A percentile compares a stretch with the other conserved stretches of the same genome.
phyloP scores from a whole-genome alignment of 164 flowering plant species.

The Houttuynia cordata region DNA sequence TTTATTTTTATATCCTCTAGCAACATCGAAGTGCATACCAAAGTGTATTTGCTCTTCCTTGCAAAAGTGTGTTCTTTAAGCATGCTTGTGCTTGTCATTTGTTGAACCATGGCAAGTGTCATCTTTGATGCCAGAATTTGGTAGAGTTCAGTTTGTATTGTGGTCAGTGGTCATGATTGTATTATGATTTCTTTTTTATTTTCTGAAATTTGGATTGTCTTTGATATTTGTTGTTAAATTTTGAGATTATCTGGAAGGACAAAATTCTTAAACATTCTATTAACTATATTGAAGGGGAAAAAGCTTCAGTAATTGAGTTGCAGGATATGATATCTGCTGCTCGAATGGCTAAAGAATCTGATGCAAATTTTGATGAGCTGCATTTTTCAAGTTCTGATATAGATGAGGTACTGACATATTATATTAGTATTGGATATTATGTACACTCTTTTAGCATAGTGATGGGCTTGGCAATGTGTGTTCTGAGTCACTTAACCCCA shows the following conservation, averaged over 20 bases:
- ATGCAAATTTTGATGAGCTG: slow-evolving; percentile 20
- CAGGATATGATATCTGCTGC: slow-evolving; percentile 82
- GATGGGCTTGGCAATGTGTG: slow-evolving; percentile 5
- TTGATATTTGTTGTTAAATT: background rate
- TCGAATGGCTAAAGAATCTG: slow-evolving; percentile 58
- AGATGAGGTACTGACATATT: slow-evolving; percentile 20
- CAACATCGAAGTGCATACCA: background rate
- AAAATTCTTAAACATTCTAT: no score
- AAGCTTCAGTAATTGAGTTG: slow-evolving; percentile 44
- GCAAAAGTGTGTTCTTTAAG: background rate
- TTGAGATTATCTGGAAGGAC: background rate
- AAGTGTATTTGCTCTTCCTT: background rate
- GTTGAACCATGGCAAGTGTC: background rate
- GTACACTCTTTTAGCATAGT: background rate
- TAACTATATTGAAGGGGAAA: slow-evolving; percentile 57
- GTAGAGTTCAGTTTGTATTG: background rate
- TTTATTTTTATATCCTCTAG: background rate
- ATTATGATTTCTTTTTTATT: background rate
- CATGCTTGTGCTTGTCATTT: background rate
- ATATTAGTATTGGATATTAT: background rate
- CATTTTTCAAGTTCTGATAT: slow-evolving; percentile 12
- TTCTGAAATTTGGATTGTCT: background rate
- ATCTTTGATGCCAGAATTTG: no score
- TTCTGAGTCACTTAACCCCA: background rate
- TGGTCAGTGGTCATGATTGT: background rate